These are phyloP conservation scores for Scutellaria galericulata DNA, from an alignment of 257 asterid genomes.

Conservation along the genomic window DNA sequence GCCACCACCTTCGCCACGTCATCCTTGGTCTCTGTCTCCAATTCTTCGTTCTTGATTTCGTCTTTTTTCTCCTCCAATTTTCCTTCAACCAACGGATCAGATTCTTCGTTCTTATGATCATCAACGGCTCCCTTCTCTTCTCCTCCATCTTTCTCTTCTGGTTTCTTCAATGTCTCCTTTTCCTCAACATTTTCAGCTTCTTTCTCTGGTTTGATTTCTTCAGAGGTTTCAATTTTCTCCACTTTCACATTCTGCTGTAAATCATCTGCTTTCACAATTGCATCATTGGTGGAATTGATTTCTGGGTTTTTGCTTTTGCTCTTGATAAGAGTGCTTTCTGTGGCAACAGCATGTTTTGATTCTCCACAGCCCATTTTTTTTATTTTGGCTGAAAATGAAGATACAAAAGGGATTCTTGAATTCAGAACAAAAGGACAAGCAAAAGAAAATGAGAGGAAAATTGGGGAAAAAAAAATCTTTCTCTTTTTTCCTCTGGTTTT, in stretches of 20 bases:
- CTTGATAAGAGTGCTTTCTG: constrained; percentile 53
- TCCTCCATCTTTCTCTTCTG: constrained; percentile 24
- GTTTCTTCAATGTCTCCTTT: constrained; percentile 25
- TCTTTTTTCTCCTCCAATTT: constrained; percentile 35
- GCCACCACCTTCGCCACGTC: neutral
- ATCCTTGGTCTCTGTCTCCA: constrained; percentile 10
- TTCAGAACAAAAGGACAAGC: constrained; percentile 19
- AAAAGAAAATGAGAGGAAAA: constrained; percentile 41
- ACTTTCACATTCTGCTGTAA: constrained; percentile 3
- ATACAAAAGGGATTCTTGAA: constrained; percentile 29
- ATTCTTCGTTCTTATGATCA: constrained; percentile 24
- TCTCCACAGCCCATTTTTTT: constrained; percentile 77
- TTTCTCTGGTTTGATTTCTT: constrained; percentile 4
- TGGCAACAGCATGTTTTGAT: constrained; percentile 87
- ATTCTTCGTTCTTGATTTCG: constrained; percentile 22
- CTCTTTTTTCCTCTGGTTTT: constrained; percentile 38
- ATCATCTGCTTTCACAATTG: neutral
- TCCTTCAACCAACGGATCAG: neutral
- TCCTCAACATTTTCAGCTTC: neutral
- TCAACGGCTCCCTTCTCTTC: constrained; percentile 3
- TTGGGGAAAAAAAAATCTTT: constrained; percentile 10
- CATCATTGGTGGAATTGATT: constrained; percentile 11
- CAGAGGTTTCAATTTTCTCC: constrained; percentile 18
- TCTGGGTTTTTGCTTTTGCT: constrained; percentile 36
- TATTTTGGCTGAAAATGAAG: neutral